Evolutionary conservation across 1,284 basidiomycete genomes (phyloP), one percentile per base, ranked within the genome.

Genomic region (Ceratobasidium sp.): DNA sequence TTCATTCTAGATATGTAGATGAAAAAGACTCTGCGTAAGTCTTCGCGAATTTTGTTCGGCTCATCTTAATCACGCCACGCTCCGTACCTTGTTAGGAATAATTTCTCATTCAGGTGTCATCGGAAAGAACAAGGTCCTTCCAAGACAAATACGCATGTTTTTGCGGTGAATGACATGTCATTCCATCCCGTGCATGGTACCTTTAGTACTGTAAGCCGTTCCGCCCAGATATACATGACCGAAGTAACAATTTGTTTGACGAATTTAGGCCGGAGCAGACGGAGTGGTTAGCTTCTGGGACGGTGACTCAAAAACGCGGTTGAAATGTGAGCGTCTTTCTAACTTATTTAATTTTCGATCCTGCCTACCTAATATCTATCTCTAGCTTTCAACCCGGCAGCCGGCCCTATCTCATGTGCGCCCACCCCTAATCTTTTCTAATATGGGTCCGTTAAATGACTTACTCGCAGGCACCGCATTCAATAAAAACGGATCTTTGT

Each of bases 141-240:
- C 61, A 93, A 94, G 83, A 92, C 94, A 79, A 91, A 94, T 81
- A 91, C 93, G 0, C 87, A 96, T 67, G 94, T 99, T 15, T 99
- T 91, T 83, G 91, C 97, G 0, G 96, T 99, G 78, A 99, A 99
- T 83, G 93, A 95, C 78, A 94, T 96, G 82, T 90, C 91, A 0
- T 98, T 98, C 89, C 96, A 98, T 84, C 95, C 95, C 64, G 89
- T 93, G 0, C 94, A 97, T 81, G 97, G 96, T 61, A 99, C 97
- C 0, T 98, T 98, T 86, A 94, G 95, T 44, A 98, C 97, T 0
- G 96, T 94, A 79, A 97, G 97, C 89, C 82, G 15, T 49, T 28
- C 26, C 23, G 42, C 23, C 18, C 1, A 44, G 53, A 33, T 33
- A 60, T 13, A 60, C 58, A 26, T 6, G 39, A 20, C 60, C 42